Percentiles rank a stretch among this genome's conserved stretches.
These are phyloP conservation scores for Pleurotus platypus DNA, from an alignment of 768 basidiomycete genomes.

Conservation along the genomic window DNA sequence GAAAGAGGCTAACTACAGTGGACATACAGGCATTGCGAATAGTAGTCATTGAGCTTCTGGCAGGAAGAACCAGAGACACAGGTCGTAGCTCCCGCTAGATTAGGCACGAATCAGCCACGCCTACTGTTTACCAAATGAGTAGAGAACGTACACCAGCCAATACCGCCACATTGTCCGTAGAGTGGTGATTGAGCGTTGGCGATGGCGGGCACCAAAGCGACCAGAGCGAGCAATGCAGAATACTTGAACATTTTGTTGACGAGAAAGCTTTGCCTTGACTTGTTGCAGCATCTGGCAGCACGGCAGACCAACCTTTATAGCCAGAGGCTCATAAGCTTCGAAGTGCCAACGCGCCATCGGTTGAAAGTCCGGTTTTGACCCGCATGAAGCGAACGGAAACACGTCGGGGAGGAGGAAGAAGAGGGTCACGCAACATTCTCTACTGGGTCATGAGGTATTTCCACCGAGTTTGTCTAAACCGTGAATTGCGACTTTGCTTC, in stretches of 20 bases:
- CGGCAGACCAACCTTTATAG: conserved; percentile 17
- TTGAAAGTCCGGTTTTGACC: conserved; percentile 34
- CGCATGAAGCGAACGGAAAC: conserved; percentile 23
- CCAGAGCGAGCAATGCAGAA: conserved; percentile 36
- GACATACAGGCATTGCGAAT: conserved; percentile 39
- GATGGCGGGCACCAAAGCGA: conserved; percentile 40
- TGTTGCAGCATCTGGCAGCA: conserved; percentile 12
- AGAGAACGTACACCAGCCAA: conserved; percentile 40
- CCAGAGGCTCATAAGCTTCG: conserved; percentile 4
- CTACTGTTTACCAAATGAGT: not conserved
- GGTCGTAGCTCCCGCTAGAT: conserved; percentile 33
- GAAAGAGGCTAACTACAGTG: not conserved
- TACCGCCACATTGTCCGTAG: conserved; percentile 55
- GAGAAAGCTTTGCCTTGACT: conserved; percentile 2
- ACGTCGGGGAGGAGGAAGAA: conserved; percentile 19
- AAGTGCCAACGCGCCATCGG: not conserved
- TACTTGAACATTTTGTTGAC: conserved; percentile 42
- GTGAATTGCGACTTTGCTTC: not conserved
- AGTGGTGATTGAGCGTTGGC: conserved; percentile 38
- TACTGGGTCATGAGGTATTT: conserved; percentile 4
- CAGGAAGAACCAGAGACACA: conserved; percentile 36
- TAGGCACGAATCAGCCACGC: too few species aligned
- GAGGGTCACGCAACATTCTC: not conserved
- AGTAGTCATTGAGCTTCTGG: conserved; percentile 28
- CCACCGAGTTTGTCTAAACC: conserved; percentile 1